Evolutionary conservation across 768 basidiomycete genomes (phyloP).

Genomic region (Cantharellus cinnabarinus): DNA sequence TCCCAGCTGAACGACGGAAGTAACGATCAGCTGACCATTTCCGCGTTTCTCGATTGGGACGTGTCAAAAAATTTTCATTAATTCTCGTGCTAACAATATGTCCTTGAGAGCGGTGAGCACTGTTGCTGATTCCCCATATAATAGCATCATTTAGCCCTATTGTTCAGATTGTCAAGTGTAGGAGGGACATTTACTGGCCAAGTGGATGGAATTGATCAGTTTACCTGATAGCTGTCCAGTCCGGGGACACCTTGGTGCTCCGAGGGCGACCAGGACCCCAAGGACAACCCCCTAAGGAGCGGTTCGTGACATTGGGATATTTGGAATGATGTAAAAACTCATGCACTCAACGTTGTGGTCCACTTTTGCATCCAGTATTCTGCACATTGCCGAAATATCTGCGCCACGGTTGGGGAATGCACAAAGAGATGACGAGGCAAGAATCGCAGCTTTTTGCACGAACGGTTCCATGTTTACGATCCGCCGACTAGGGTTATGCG

Average conservation of each 20-base stretch:
- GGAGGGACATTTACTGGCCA: not conserved
- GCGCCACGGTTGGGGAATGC: slow-evolving; percentile 73
- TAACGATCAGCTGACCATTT: not conserved
- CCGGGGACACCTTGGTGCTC: slow-evolving; percentile 75
- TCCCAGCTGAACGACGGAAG: too few species aligned
- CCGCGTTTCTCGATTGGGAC: not conserved
- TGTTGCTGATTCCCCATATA: not conserved
- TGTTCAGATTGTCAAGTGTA: not conserved
- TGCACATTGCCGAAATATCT: slow-evolving; percentile 74
- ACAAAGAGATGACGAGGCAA: slow-evolving; percentile 73
- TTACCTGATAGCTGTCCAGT: slow-evolving; percentile 47
- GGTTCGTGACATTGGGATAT: slow-evolving; percentile 25
- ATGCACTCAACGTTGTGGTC: not conserved
- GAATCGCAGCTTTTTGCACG: slow-evolving; percentile 3
- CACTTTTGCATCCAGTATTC: slow-evolving; percentile 30
- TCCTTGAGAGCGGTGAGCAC: slow-evolving; percentile 3
- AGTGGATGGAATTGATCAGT: not conserved
- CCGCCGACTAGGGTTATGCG: slow-evolving; percentile 47
- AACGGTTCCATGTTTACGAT: not conserved
- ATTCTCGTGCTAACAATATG: not conserved
- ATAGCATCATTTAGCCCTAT: not conserved
- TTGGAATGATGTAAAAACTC: not conserved
- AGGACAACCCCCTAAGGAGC: slow-evolving; percentile 79
- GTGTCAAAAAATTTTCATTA: not conserved
- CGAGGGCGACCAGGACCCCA: slow-evolving; percentile 57